Evolutionary conservation across 176 grass and related monocot species (phyloP).

Genomic region (Cenchrus americanus): DNA sequence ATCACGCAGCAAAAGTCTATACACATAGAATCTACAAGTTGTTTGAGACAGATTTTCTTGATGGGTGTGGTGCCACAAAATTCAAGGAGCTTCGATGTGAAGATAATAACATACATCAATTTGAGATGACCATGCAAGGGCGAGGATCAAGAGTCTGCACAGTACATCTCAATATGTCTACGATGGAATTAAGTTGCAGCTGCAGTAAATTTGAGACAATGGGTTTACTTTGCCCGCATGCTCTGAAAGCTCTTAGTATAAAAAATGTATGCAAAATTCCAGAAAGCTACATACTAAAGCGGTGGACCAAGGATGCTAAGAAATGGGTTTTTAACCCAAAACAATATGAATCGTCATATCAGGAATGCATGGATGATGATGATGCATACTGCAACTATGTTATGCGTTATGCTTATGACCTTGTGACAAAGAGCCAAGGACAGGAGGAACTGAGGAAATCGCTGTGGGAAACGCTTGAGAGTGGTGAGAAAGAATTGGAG

Average conservation of each 20-base stretch:
- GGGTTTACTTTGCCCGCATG: slow-evolving; percentile 81
- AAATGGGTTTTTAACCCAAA: slow-evolving; percentile 68
- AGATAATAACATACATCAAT: slow-evolving; percentile 55
- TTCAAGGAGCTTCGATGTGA: slow-evolving; percentile 58
- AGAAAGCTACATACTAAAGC: slow-evolving; percentile 73
- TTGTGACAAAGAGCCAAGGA: slow-evolving; percentile 76
- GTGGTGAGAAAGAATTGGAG: slow-evolving; percentile 61
- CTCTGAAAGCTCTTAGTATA: slow-evolving; percentile 72
- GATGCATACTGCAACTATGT: slow-evolving; percentile 67
- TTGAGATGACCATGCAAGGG: slow-evolving; percentile 86
- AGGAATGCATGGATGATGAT: slow-evolving; percentile 62
- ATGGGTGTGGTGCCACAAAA: slow-evolving; percentile 78
- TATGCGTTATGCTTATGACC: slow-evolving; percentile 81
- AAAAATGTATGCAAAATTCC: slow-evolving; percentile 76
- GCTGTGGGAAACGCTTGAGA: slow-evolving; percentile 61
- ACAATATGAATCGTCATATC: slow-evolving; percentile 60
- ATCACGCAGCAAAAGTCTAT: slow-evolving; percentile 78
- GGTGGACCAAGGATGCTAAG: slow-evolving; percentile 84
- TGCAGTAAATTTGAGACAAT: slow-evolving; percentile 86
- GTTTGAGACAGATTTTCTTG: slow-evolving; percentile 83
- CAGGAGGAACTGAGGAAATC: slow-evolving; percentile 62
- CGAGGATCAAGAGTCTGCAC: slow-evolving; percentile 65
- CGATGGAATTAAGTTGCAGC: slow-evolving; percentile 59
- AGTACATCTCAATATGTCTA: slow-evolving; percentile 57
- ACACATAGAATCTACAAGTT: slow-evolving; percentile 85